Conservation (phyloP, 306 rosid species). For the Dryas drummondii region DNA sequence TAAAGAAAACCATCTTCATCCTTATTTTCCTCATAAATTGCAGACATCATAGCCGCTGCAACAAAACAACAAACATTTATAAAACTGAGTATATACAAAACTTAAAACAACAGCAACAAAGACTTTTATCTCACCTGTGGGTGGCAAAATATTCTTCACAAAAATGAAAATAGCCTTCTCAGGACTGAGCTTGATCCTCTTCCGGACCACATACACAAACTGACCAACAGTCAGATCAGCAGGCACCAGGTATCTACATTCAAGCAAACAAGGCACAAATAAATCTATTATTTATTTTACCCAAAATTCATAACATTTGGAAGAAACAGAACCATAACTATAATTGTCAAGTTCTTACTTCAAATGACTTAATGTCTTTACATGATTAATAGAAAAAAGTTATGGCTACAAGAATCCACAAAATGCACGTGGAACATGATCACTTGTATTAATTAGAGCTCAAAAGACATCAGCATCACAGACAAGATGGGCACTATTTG, state of each 20-base stretch:
- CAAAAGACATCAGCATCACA: background rate
- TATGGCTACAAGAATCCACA: background rate
- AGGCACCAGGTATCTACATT: slow-evolving; percentile 57
- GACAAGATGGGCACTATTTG: background rate
- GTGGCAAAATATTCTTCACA: slow-evolving; percentile 56
- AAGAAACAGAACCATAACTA: background rate
- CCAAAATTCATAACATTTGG: background rate
- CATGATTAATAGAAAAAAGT: background rate
- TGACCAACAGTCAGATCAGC: slow-evolving; percentile 61
- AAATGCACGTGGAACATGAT: background rate
- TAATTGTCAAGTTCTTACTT: background rate
- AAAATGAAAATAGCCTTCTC: slow-evolving; percentile 63
- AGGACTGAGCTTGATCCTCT: slow-evolving; percentile 58
- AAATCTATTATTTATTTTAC: background rate
- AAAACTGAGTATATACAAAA: background rate
- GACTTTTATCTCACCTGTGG: slow-evolving; percentile 37
- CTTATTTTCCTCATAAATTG: slow-evolving; percentile 52
- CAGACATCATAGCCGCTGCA: slow-evolving; percentile 57
- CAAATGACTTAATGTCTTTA: too few relatives aligned
- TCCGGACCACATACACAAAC: slow-evolving; percentile 61
- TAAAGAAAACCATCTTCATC: slow-evolving; percentile 69
- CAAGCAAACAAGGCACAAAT: slow-evolving; percentile 4
- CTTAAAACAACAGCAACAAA: background rate
- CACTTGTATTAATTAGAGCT: background rate
- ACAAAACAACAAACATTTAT: slow-evolving; percentile 12